Evolutionary conservation across 371 early-diverging fungal genomes (phyloP), one percentile per base, ranked within the genome.

Genomic region (Dinochytrium kinnereticum): DNA sequence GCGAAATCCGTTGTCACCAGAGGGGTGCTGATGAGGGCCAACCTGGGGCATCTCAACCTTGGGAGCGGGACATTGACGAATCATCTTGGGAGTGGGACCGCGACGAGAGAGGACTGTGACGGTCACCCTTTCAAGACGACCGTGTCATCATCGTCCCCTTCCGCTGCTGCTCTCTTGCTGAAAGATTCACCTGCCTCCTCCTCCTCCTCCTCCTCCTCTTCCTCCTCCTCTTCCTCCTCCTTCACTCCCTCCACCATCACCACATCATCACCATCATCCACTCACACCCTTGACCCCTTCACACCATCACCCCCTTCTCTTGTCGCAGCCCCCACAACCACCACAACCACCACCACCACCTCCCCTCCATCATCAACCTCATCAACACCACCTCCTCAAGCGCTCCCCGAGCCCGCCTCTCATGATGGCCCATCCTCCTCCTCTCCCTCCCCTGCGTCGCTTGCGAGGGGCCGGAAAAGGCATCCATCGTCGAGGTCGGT

Each of bases 21-120:
- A 44, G 66, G 44, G 66, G 44, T 37, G 21, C 2, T 66, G 2
- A 66, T n/a, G 38, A 28, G 66, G 28, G 66, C 30, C n/a, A 66
- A 66, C 34, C 30, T 44, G 44, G 26, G 34, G n/a, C n/a, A n/a
- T n/a, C n/a, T n/a, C n/a, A n/a, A n/a, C n/a, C n/a, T n/a, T n/a
- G n/a, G n/a, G n/a, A n/a, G n/a, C n/a, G n/a, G n/a, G n/a, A n/a
- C n/a, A n/a, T n/a, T n/a, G n/a, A n/a, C n/a, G n/a, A n/a, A n/a
- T n/a, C n/a, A n/a, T n/a, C n/a, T n/a, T n/a, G n/a, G n/a, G n/a
- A n/a, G n/a, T n/a, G n/a, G n/a, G n/a, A n/a, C n/a, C n/a, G n/a
- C n/a, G n/a, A n/a, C n/a, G n/a, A n/a, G n/a, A n/a, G n/a, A n/a
- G n/a, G n/a, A n/a, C n/a, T n/a, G n/a, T n/a, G n/a, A n/a, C n/a